These are phyloP conservation scores for Alternaria novae-zelandiae DNA, from an alignment of 2,329 filamentous ascomycete species.

Conservation along the genomic window DNA sequence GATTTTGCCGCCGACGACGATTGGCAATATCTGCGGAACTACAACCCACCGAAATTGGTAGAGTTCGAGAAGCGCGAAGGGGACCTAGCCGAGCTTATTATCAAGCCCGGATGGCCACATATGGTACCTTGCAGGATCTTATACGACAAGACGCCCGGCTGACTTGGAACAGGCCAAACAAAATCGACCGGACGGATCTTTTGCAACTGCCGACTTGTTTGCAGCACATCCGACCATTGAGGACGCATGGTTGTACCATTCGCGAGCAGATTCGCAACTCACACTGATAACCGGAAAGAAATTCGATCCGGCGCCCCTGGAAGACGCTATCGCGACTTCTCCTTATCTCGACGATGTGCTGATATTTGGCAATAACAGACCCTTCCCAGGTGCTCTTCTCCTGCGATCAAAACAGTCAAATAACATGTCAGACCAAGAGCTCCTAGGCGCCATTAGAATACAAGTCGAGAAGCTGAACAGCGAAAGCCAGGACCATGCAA, in stretches of 20 bases:
- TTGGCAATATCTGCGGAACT: constrained; percentile 66
- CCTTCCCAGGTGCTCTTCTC: constrained; percentile 64
- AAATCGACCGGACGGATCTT: constrained; percentile 66
- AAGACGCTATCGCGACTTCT: constrained; percentile 60
- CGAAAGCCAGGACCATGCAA: constrained; percentile 58
- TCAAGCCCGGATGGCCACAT: constrained; percentile 64
- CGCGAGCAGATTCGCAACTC: constrained; percentile 66
- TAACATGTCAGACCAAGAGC: constrained; percentile 40
- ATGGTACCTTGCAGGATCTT: constrained; percentile 34
- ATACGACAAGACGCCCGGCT: background rate
- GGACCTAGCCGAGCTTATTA: constrained; percentile 61
- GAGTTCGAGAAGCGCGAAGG: constrained; percentile 52
- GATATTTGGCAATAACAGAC: constrained; percentile 65
- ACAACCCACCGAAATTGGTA: constrained; percentile 53
- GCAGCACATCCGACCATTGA: constrained; percentile 58
- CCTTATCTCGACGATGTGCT: constrained; percentile 60
- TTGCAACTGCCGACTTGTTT: constrained; percentile 69
- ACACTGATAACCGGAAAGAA: constrained; percentile 72
- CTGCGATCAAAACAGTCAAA: constrained; percentile 51
- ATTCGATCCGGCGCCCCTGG: constrained; percentile 68
- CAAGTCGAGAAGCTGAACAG: constrained; percentile 57
- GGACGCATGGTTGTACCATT: constrained; percentile 68
- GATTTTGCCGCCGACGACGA: constrained; percentile 61
- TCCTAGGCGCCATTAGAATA: constrained; percentile 54
- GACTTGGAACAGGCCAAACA: constrained; percentile 53